Conservation (phyloP, 306 rosid genomes). For the Abrus pulchellus region DNA sequence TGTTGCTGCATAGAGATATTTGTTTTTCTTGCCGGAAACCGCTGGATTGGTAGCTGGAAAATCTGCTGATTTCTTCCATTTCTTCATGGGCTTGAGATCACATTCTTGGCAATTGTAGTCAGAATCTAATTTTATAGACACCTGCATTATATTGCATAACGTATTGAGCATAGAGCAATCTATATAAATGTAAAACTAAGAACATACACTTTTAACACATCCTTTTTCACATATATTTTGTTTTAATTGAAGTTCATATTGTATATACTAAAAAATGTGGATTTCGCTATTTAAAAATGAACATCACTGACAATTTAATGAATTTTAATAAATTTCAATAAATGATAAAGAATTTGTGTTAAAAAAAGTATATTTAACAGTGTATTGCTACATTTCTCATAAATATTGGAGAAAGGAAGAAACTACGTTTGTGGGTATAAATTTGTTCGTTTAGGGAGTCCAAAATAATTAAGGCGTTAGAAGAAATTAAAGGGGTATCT, state of each 20-base stretch:
- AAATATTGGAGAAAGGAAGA: not conserved
- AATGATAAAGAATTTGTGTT: not conserved
- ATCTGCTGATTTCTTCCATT: conserved; percentile 77
- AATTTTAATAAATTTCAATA: not conserved
- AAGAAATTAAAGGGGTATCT: not conserved
- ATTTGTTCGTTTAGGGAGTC: no score
- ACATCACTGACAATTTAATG: not conserved
- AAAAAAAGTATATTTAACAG: not conserved
- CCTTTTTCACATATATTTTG: not conserved
- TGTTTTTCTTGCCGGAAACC: conserved; percentile 72
- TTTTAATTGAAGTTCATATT: not conserved
- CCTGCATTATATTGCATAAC: conserved; percentile 54
- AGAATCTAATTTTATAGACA: conserved; percentile 64
- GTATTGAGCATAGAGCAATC: not conserved
- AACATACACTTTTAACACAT: not conserved
- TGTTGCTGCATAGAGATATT: conserved; percentile 74
- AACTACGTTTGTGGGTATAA: not conserved
- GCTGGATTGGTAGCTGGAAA: conserved; percentile 79
- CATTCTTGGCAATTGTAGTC: conserved; percentile 61
- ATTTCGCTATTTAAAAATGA: not conserved
- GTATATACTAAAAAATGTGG: not conserved
- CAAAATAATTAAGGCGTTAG: no score
- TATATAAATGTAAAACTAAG: not conserved
- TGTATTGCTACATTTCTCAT: not conserved
- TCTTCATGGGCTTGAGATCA: conserved; percentile 56